These are phyloP conservation scores for Abelmoschus esculentus DNA, from an alignment of 345 rosid genomes.

Conservation along the genomic window DNA sequence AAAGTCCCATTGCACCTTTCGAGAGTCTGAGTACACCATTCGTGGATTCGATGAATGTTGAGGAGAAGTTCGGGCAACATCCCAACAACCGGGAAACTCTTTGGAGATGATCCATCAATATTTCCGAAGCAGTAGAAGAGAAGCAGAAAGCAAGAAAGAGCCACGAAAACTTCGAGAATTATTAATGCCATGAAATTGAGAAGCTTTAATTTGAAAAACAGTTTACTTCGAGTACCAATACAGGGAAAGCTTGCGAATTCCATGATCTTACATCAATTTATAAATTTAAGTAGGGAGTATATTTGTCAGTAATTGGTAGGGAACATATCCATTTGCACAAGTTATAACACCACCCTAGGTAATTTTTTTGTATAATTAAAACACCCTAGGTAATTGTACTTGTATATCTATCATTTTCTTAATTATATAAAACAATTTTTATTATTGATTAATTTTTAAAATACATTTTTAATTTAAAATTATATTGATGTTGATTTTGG, in stretches of 20 bases:
- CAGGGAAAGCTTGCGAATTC: background rate
- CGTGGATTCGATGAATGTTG: background rate
- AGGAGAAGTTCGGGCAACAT: background rate
- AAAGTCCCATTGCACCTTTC: constrained; percentile 14
- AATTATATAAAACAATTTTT: too few relatives aligned
- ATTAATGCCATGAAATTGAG: background rate
- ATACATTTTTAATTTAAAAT: too few relatives aligned
- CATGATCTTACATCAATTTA: background rate
- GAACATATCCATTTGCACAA: too few relatives aligned
- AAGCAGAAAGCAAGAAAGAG: background rate
- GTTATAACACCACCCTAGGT: too few relatives aligned
- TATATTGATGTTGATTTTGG: too few relatives aligned
- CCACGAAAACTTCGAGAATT: background rate
- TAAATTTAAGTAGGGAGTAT: too few relatives aligned
- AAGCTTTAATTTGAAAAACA: background rate
- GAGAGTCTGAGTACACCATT: background rate
- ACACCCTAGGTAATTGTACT: too few relatives aligned
- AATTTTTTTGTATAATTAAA: too few relatives aligned
- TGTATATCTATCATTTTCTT: too few relatives aligned
- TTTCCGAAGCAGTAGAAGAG: constrained; percentile 11
- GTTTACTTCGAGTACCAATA: background rate
- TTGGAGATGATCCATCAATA: constrained; percentile 7
- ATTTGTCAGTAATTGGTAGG: too few relatives aligned
- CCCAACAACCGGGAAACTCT: background rate
- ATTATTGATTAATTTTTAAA: too few relatives aligned